These are phyloP conservation scores for Erythrophleum fordii DNA, from an alignment of 306 rosid species.

Conservation along the genomic window DNA sequence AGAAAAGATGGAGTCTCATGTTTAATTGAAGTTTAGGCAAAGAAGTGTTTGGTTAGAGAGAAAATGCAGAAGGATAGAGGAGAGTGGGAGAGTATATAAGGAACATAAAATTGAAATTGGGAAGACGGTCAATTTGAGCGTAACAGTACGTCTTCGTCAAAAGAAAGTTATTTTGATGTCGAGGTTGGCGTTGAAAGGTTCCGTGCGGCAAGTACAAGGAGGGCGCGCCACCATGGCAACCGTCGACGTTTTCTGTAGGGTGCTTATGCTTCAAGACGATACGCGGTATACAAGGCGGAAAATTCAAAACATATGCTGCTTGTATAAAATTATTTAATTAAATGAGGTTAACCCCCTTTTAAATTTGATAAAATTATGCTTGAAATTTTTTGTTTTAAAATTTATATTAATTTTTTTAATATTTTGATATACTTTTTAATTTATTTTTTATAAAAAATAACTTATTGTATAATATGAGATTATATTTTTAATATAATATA, in stretches of 20 bases:
- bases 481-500: not conserved
- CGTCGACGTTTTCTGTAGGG: slow-evolving; percentile 24
- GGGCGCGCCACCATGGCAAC: not conserved
- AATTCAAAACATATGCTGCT: not conserved
- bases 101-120: not conserved
- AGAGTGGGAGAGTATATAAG: not conserved
- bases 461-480: not conserved
- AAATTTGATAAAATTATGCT: not conserved
- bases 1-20: slow-evolving; percentile 44
- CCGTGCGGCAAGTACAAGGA: not conserved
- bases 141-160: not conserved
- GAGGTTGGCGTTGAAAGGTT: slow-evolving; percentile 31
- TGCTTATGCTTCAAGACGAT: not conserved
- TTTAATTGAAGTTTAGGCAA: not conserved
- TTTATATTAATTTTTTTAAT: too few relatives aligned
- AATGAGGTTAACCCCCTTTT: not conserved
- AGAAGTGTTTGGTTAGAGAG: not conserved
- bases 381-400: not conserved
- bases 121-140: not conserved
- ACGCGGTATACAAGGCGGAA: not conserved
- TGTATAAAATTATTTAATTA: not conserved
- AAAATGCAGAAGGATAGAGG: not conserved
- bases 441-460: not conserved
- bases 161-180: not conserved
- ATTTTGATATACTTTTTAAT: too few relatives aligned